A percentile compares a stretch with the other conserved stretches of the same genome.
Conservation (phyloP, 1,139 yeast species). For the Taphrina sp. region DNA sequence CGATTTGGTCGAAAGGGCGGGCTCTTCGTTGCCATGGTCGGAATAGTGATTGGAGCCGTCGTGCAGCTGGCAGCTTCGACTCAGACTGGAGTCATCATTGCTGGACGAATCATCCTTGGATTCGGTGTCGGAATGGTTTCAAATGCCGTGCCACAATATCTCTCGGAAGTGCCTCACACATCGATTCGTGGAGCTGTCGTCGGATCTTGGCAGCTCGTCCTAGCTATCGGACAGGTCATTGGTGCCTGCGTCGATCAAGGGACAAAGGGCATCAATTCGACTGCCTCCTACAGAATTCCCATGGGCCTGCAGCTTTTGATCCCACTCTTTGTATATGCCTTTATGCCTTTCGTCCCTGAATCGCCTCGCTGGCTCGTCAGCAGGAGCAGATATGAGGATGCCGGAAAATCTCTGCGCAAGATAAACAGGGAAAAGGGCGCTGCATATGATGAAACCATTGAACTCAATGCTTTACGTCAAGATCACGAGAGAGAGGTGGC, state of each 20-base stretch:
- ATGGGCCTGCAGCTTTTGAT: constrained; percentile 24
- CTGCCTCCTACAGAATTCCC: constrained; percentile 44
- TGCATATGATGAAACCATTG: constrained; percentile 15
- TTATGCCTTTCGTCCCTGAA: constrained; percentile 24
- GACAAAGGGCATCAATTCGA: constrained; percentile 52
- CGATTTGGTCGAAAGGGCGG: constrained; percentile 39
- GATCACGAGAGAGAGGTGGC: constrained; percentile 20
- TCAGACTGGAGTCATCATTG: constrained; percentile 48
- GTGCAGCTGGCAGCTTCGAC: constrained; percentile 49
- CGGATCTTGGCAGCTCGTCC: constrained; percentile 40
- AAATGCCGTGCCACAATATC: constrained; percentile 63
- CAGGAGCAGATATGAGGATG: constrained; percentile 17
- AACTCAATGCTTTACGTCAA: constrained; percentile 5
- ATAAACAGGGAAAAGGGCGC: constrained; percentile 24
- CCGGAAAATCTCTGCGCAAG: constrained; percentile 13
- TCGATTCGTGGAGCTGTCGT: constrained; percentile 55
- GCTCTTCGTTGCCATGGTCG: constrained; percentile 25
- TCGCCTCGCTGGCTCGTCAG: constrained; percentile 32
- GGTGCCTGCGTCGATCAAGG: constrained; percentile 69
- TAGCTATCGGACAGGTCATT: constrained; percentile 65
- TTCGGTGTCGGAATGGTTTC: constrained; percentile 67
- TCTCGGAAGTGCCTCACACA: constrained; percentile 68
- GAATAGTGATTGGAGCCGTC: constrained; percentile 46
- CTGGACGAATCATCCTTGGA: constrained; percentile 55
- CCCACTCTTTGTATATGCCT: constrained; percentile 15